Percentiles rank a stretch among this genome's conserved stretches.
Evolutionary conservation across 352 stramenopile genomes (phyloP).

Genomic region (Lagenidium giganteum): DNA sequence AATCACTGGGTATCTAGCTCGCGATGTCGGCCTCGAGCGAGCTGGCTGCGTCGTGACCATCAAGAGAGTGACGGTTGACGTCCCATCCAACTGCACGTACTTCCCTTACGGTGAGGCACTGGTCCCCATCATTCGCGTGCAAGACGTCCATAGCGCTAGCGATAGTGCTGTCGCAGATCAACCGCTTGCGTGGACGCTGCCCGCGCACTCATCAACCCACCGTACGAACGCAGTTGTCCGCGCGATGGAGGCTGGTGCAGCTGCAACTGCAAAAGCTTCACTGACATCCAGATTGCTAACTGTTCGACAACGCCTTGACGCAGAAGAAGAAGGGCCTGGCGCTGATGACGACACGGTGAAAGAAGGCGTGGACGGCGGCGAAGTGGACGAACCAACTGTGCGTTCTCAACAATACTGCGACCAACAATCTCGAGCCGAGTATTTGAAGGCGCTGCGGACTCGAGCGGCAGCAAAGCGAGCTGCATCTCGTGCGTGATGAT

Average conservation of each 20-base stretch:
- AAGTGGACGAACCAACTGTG: background rate
- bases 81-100: slow-evolving; percentile 49
- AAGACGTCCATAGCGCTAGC: too few relatives aligned
- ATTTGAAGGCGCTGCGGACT: slow-evolving; percentile 8
- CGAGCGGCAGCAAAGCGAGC: too few relatives aligned
- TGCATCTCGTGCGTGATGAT: too few relatives aligned
- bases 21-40: slow-evolving; percentile 36
- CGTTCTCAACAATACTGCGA: background rate
- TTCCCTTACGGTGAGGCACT: slow-evolving; percentile 58
- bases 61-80: slow-evolving; percentile 24
- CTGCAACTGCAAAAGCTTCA: too few relatives aligned
- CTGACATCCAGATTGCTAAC: too few relatives aligned
- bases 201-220: slow-evolving; percentile 1
- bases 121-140: slow-evolving; percentile 60
- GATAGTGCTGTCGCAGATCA: slow-evolving; percentile 44
- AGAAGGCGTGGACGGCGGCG: slow-evolving; percentile 1
- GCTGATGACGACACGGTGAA: slow-evolving; percentile 5
- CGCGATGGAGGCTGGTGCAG: too few relatives aligned
- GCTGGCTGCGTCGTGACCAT: slow-evolving; percentile 33
- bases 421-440: slow-evolving; percentile 5
- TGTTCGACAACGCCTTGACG: too few relatives aligned
- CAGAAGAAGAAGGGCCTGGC: too few relatives aligned
- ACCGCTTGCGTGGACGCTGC: background rate
- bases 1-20: slow-evolving; percentile 65
- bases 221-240: slow-evolving; percentile 5